Evolutionary conservation across 2,329 filamentous ascomycete genomes (phyloP).

Genomic region (Didymella arachidicola): DNA sequence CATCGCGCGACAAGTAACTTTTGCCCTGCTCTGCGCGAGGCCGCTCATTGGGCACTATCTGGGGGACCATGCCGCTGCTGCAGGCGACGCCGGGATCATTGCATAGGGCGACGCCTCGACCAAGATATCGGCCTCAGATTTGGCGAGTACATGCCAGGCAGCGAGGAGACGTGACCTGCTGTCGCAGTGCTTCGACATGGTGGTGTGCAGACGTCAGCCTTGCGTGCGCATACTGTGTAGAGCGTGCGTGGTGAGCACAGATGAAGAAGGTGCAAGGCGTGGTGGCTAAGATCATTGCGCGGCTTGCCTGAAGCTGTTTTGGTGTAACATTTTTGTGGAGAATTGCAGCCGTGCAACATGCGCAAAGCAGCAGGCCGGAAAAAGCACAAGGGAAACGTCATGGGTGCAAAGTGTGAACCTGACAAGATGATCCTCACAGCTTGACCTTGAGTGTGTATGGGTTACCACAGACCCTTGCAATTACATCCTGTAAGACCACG

Average conservation of each 20-base stretch:
- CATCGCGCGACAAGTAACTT: conserved; percentile 27
- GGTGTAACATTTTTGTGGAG: conserved; percentile 15
- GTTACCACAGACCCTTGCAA: background rate
- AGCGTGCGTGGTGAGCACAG: conserved; percentile 15
- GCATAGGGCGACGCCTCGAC: conserved; percentile 23
- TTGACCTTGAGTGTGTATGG: background rate
- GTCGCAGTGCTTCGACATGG: conserved; percentile 26
- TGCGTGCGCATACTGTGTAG: conserved; percentile 28
- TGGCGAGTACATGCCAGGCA: conserved; percentile 32
- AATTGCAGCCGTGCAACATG: conserved; percentile 28
- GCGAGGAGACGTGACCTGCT: conserved; percentile 28
- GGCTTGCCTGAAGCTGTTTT: conserved; percentile 16
- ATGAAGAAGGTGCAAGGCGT: conserved; percentile 13
- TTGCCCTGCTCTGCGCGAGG: conserved; percentile 23
- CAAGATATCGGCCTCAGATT: conserved; percentile 24
- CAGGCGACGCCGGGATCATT: conserved; percentile 26
- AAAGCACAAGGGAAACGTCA: conserved; percentile 62
- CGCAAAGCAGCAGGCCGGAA: conserved; percentile 56
- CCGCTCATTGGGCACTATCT: conserved; percentile 27
- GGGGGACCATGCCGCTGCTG: conserved; percentile 30
- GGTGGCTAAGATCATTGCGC: conserved; percentile 7
- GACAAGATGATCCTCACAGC: background rate
- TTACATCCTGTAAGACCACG: background rate
- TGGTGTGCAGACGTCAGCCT: conserved; percentile 30
- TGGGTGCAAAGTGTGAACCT: conserved; percentile 38